These are phyloP conservation scores for Amauroascus niger DNA, from an alignment of 2,329 filamentous ascomycete species.

Conservation along the genomic window DNA sequence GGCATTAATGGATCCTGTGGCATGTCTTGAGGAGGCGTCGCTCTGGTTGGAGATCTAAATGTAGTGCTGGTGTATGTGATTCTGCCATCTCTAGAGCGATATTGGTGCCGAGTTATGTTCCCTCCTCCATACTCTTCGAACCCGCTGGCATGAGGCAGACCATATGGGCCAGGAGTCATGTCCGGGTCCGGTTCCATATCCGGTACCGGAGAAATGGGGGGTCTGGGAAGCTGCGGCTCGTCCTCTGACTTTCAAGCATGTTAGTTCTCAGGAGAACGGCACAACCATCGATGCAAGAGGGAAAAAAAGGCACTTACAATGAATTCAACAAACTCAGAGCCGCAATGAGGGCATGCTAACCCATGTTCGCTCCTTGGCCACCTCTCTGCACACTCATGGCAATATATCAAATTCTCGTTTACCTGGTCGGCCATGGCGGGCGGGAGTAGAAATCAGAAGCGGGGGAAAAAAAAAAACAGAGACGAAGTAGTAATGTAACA, in stretches of 20 bases:
- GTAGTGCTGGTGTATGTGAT: conserved; percentile 34
- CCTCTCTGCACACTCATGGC: conserved; percentile 69
- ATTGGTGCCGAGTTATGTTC: conserved; percentile 30
- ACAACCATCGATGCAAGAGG: not conserved
- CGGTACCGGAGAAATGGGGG: conserved; percentile 22
- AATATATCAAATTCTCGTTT: conserved; percentile 54
- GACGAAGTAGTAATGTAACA: not conserved
- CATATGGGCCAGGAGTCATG: not conserved
- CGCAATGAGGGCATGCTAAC: conserved; percentile 66
- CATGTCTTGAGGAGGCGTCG: conserved; percentile 15
- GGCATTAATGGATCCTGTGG: conserved; percentile 24
- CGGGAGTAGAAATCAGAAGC: no score
- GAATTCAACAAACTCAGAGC: conserved; percentile 63
- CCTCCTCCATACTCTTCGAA: conserved; percentile 16
- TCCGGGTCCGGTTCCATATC: not conserved
- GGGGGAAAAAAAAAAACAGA: not conserved
- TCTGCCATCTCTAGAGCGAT: conserved; percentile 40
- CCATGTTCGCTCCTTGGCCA: conserved; percentile 66
- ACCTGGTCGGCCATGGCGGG: conserved; percentile 28
- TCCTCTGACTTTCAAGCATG: not conserved
- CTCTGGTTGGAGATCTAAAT: conserved; percentile 18
- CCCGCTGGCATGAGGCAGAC: no score
- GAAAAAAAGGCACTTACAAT: conserved; percentile 55
- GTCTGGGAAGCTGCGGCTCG: conserved; percentile 19
- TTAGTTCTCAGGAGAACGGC: conserved; percentile 2